Base-by-base conservation (phyloP, 192 early-diverging fungal species). In the Pilobolus umbonatus region DNA sequence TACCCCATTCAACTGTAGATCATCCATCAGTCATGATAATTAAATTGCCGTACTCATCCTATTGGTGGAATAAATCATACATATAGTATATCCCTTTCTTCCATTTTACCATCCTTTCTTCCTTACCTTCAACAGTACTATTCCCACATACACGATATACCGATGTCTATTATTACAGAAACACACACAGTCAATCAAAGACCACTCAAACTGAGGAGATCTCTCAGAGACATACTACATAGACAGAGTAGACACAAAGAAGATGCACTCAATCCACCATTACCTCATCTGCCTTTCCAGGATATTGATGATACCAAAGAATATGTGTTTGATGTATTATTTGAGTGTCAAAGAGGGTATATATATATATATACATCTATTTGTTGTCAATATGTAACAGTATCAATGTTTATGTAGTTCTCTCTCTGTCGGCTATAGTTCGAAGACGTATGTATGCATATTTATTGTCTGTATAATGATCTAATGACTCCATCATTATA, bases 351-450 rank as follows among this genome's bases (percentile, higher is more conserved):
- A 59, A 43, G 74, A 68, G 74, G 74, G 74, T 75, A 60, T 22
- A 34, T 47, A n/a, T n/a, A n/a, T n/a, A n/a, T n/a, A 40, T 2
- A 3, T 40, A 8, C n/a, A 15, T 40, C n/a, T 47, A 12, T 5
- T 21, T 30, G 19, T 12, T 14, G 7, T 35, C 29, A 8, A 47
- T 38, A 5, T n/a, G 42, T 15, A 30, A 21, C 3, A 29, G 39
- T 50, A 34, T 39, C 17, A 40, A 51, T 36, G n/a, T 49, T 17
- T 24, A 14, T 65, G 64, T 62, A 57, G 63, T 61, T 52, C 53
- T 71, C 31, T 75, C 71, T 12, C 61, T 56, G 42, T 73, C 64
- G 60, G 75, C 45, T 82, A 74, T 49, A 82, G 73, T 46, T 77
- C 80, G 7, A 82, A 82, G 45, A 73, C 73, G 32, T 67, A 72